Conservation (phyloP, 345 rosid species). For the Litchi chinensis region DNA sequence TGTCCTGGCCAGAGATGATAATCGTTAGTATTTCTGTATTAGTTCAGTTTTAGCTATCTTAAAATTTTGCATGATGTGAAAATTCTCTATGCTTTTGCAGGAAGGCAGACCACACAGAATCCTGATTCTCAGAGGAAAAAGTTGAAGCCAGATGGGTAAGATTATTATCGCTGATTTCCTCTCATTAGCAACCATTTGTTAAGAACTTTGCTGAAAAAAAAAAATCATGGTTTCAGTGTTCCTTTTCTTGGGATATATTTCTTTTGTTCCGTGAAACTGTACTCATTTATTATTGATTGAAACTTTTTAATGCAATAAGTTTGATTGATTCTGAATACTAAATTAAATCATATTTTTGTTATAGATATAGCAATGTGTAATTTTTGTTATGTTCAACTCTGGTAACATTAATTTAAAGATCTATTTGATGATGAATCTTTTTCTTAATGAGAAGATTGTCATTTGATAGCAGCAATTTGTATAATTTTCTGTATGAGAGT, state of each 20-base stretch:
- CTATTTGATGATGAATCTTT: background rate
- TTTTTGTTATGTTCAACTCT: background rate
- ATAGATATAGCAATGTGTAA: background rate
- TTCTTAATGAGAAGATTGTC: background rate
- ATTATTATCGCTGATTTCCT: background rate
- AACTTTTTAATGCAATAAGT: background rate
- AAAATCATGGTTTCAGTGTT: background rate
- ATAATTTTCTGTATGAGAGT: background rate
- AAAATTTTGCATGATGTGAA: constrained; percentile 17
- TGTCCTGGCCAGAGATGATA: constrained; percentile 56
- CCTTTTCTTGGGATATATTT: background rate
- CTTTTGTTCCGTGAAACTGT: background rate
- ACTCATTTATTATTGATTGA: background rate
- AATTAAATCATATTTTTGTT: background rate
- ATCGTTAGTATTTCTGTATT: constrained; percentile 47
- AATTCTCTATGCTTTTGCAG: constrained; percentile 36
- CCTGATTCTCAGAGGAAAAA: constrained; percentile 46
- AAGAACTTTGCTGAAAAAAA: background rate
- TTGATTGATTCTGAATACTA: background rate
- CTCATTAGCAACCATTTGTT: background rate
- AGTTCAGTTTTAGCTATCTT: constrained; percentile 10
- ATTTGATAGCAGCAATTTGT: background rate
- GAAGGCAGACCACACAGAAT: constrained; percentile 44
- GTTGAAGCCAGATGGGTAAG: constrained; percentile 59
- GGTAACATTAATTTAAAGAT: constrained; percentile 10